Evolutionary conservation across 345 rosid genomes (phyloP).

Genomic region (Linum trigynum): DNA sequence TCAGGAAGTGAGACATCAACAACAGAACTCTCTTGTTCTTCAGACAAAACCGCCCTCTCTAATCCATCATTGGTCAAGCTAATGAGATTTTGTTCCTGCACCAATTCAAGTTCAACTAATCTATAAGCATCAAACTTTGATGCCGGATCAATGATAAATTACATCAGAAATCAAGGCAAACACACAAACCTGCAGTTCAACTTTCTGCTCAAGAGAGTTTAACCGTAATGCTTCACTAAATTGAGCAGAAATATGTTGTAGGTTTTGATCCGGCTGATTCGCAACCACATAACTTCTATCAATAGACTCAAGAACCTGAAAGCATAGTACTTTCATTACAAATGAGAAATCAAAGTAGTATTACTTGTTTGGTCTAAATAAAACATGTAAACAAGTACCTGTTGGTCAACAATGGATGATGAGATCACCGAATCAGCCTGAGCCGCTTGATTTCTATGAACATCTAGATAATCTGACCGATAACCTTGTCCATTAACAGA

Average conservation of each 20-base stretch:
- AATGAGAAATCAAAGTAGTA: not conserved
- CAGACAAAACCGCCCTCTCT: slow-evolving; percentile 36
- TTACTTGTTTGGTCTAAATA: not conserved
- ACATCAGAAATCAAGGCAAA: slow-evolving; percentile 8
- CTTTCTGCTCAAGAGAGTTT: slow-evolving; percentile 34
- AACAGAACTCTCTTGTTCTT: slow-evolving; percentile 42
- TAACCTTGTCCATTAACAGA: slow-evolving; percentile 45
- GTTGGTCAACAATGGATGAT: slow-evolving; percentile 44
- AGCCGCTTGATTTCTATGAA: slow-evolving; percentile 38
- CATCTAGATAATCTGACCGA: slow-evolving; percentile 45
- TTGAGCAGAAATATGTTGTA: slow-evolving; percentile 61
- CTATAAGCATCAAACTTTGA: slow-evolving; percentile 1
- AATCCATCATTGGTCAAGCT: slow-evolving; percentile 28
- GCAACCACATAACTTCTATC: slow-evolving; percentile 37
- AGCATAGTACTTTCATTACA: slow-evolving; percentile 3
- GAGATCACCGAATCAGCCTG: slow-evolving; percentile 39
- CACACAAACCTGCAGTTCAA: slow-evolving; percentile 45
- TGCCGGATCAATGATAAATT: slow-evolving; percentile 1
- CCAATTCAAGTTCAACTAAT: slow-evolving; percentile 16
- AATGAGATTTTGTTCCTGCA: slow-evolving; percentile 39
- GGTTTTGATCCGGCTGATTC: slow-evolving; percentile 40
- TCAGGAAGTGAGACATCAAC: slow-evolving; percentile 27
- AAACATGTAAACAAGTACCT: slow-evolving; percentile 32
- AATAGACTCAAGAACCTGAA: slow-evolving; percentile 51
- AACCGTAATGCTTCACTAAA: slow-evolving; percentile 49